phyloP scores from a whole-genome alignment of 1,284 basidiomycete species.

The Tausonia pullulans region DNA sequence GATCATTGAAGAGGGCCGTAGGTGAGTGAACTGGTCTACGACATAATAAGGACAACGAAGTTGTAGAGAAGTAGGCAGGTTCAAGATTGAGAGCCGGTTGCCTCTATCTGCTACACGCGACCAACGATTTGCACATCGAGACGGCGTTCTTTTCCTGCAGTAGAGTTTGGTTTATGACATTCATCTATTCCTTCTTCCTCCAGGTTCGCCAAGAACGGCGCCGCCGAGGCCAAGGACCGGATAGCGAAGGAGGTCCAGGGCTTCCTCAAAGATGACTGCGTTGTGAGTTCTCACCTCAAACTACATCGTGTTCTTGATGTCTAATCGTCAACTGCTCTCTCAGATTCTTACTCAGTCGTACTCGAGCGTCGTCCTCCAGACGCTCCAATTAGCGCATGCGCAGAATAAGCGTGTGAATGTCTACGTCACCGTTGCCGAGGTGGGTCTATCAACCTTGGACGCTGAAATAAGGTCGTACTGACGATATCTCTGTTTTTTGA shows the following conservation, averaged over 20 bases:
- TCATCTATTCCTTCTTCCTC: neutral
- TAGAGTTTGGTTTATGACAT: neutral
- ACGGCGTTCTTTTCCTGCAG: neutral
- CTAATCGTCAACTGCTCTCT: neutral
- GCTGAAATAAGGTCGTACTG: neutral
- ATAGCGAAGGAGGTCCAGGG: slow-evolving; percentile 81
- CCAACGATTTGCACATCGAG: neutral
- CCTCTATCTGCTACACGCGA: neutral
- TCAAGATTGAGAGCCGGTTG: neutral
- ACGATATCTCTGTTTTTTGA: slow-evolving; percentile 4
- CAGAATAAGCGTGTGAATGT: slow-evolving; percentile 84
- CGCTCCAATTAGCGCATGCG: slow-evolving; percentile 75
- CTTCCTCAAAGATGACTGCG: slow-evolving; percentile 88
- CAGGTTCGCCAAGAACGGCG: slow-evolving; percentile 44
- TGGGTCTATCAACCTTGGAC: neutral
- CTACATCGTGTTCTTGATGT: slow-evolving; percentile 11
- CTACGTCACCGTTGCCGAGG: slow-evolving; percentile 87
- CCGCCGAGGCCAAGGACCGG: slow-evolving; percentile 75
- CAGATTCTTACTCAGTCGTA: slow-evolving; percentile 92
- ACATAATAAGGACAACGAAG: neutral
- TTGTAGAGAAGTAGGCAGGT: neutral
- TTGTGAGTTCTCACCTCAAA: slow-evolving; percentile 44
- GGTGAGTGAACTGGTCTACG: neutral
- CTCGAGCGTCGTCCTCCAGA: slow-evolving; percentile 91
- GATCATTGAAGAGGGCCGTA: slow-evolving; percentile 13